phyloP scores from a whole-genome alignment of 2,329 filamentous ascomycete genomes.

The Byssochlamys sp. region DNA sequence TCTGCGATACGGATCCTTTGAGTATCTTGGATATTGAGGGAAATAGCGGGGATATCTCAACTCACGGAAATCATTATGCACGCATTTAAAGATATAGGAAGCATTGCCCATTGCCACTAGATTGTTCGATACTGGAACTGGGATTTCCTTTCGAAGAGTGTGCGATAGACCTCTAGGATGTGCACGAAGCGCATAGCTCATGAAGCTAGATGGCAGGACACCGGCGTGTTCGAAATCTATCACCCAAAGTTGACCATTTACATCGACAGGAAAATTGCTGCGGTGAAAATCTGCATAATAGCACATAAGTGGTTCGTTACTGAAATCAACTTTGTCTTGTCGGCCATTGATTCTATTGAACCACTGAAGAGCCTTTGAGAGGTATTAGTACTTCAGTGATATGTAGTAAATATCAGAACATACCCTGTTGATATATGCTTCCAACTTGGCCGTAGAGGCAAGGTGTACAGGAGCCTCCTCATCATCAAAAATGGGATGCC shows the following conservation, averaged over 20 bases:
- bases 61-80: neutral
- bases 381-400: neutral
- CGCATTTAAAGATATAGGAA: neutral
- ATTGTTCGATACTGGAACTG: neutral
- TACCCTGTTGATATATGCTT: slow-evolving; percentile 1
- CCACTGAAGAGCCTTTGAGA: neutral
- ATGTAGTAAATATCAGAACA: neutral
- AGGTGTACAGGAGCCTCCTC: neutral
- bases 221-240: slow-evolving; percentile 2
- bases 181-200: neutral
- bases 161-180: neutral
- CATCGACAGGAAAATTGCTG: slow-evolving; percentile 4
- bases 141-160: neutral
- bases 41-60: neutral
- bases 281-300: slow-evolving; percentile 2
- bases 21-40: neutral
- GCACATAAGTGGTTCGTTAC: neutral
- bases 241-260: slow-evolving; percentile 3
- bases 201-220: slow-evolving; percentile 1
- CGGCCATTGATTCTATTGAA: neutral
- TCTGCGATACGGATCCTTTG: neutral
- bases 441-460: neutral
- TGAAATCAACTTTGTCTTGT: slow-evolving; percentile 1
- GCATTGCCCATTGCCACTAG: neutral
- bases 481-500: slow-evolving; percentile 9